Conservation (phyloP, 2,329 filamentous ascomycete species). For the Diplodia sapinea region DNA sequence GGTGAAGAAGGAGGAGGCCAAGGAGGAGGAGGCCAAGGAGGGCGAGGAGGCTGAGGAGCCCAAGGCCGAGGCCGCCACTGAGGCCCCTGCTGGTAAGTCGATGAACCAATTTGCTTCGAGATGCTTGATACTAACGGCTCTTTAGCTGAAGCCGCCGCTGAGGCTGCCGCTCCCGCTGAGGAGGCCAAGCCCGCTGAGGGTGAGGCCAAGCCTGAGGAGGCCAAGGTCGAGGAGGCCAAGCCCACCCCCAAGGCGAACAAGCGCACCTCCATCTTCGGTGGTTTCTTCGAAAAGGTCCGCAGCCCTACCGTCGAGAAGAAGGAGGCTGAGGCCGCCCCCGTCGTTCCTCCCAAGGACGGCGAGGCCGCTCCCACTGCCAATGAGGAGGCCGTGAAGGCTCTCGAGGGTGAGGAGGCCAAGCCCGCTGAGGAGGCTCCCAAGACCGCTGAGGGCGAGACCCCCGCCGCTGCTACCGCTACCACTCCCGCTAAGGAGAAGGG, state of each 20-base stretch:
- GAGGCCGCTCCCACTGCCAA: slow-evolving; percentile 44
- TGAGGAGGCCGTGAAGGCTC: slow-evolving; percentile 37
- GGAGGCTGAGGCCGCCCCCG: slow-evolving; percentile 66
- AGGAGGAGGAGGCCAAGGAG: slow-evolving; percentile 52
- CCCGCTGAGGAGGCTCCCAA: slow-evolving; percentile 35
- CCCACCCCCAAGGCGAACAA: slow-evolving; percentile 70
- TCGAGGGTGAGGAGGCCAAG: slow-evolving; percentile 35
- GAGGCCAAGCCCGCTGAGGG: slow-evolving; percentile 38
- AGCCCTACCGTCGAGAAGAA: slow-evolving; percentile 67
- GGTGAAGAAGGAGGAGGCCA: slow-evolving; percentile 47
- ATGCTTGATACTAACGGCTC: not conserved
- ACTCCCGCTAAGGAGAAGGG: slow-evolving; percentile 58
- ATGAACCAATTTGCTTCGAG: not conserved
- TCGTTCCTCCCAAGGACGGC: slow-evolving; percentile 55
- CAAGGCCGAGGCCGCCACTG: slow-evolving; percentile 41
- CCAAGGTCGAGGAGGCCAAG: slow-evolving; percentile 53
- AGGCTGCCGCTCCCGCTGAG: slow-evolving; percentile 50
- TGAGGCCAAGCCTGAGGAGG: slow-evolving; percentile 37
- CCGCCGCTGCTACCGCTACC: slow-evolving; percentile 44
- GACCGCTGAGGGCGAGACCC: slow-evolving; percentile 33
- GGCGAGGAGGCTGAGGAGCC: slow-evolving; percentile 49
- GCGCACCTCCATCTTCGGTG: slow-evolving; percentile 84
- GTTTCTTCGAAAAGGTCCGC: slow-evolving; percentile 67
- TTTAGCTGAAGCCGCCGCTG: slow-evolving; percentile 36
- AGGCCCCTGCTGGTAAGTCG: slow-evolving; percentile 43